These are phyloP conservation scores for Stagonosporopsis rhizophila DNA, from an alignment of 2,329 filamentous ascomycete species.

Conservation along the genomic window DNA sequence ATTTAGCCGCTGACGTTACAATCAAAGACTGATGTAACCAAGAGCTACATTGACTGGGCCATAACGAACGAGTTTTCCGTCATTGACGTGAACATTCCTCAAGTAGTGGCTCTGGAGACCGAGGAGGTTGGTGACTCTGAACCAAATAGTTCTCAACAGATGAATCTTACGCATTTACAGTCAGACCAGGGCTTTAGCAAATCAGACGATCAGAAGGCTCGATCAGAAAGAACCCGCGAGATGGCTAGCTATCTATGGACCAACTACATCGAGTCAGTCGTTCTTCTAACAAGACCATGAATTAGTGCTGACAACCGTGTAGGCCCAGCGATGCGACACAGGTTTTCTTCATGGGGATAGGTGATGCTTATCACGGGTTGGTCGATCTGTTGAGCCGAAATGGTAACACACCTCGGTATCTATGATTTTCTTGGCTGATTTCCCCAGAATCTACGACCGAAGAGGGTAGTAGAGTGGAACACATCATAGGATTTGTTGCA, in stretches of 20 bases:
- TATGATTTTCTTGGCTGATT: background rate
- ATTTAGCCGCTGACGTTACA: slow-evolving; percentile 52
- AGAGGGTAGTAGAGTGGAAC: slow-evolving; percentile 59
- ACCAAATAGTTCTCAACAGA: too few species aligned
- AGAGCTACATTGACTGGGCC: slow-evolving; percentile 86
- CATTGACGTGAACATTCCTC: slow-evolving; percentile 90
- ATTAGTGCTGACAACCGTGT: slow-evolving; percentile 16
- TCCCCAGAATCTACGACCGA: slow-evolving; percentile 14
- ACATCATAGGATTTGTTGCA: slow-evolving; percentile 81
- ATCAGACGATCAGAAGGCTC: slow-evolving; percentile 56
- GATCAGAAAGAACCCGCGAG: slow-evolving; percentile 64
- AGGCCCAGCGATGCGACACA: slow-evolving; percentile 69
- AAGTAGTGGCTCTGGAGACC: slow-evolving; percentile 66
- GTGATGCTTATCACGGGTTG: slow-evolving; percentile 85
- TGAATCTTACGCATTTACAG: slow-evolving; percentile 19
- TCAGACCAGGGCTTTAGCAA: slow-evolving; percentile 43
- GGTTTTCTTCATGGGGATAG: slow-evolving; percentile 86
- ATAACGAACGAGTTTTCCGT: slow-evolving; percentile 77
- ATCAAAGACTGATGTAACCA: slow-evolving; percentile 77
- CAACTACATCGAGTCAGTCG: slow-evolving; percentile 81
- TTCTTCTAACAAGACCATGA: too few species aligned
- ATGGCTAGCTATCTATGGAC: slow-evolving; percentile 92
- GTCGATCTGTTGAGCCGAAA: slow-evolving; percentile 80
- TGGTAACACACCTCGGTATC: slow-evolving; percentile 57
- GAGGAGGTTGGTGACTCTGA: slow-evolving; percentile 58